Evolutionary conservation across 352 stramenopile genomes (phyloP), one percentile per base, ranked within the genome.

Genomic region (Phytophthora idaei): DNA sequence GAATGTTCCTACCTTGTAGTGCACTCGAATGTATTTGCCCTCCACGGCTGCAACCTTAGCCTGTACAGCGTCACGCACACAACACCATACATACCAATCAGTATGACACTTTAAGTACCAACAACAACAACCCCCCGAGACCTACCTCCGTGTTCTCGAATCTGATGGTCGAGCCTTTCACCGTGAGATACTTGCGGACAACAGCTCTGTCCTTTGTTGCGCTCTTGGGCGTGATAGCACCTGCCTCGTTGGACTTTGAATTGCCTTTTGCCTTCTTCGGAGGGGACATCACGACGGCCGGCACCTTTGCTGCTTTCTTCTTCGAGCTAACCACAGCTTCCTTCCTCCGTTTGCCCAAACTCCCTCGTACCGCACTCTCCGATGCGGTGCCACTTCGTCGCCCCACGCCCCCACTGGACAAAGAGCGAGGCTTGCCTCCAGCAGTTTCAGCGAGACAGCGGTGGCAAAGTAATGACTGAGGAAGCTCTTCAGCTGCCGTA

Each of bases 11-110:
- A 89, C 84, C 69, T 93, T 93, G 71, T 93, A 93, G 47, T 93
- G 87, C 7, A 95, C 67, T 14, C 87, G 85, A 56, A 93, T 81
- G 45, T 83, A 90, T 34, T 88, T 87, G 68, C 85, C 85, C 39
- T 92, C 77, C 5, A 95, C 77, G 1, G 83, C 84, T 2, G 71
- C 78, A 25, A 94, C 71, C 50, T 83, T 87, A 3, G 82, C 86
- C 83, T 93, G 47, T 31, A 41, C 44, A 46, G 1, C 29, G 58
- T 27, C 57, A 54, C 3, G 31, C 11, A 49, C 17, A 48, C 2
- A 3, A 47, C 17, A 14, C 4, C 3, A 11, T 31, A 60, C 36
- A 63, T 46, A 25, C 47, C 21, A 21, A 41, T 69, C 29, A 74
- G 42, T 1, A 47, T 5, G 15, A 53, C 7, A 25, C 28, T 49